Percentiles rank a stretch among this genome's conserved stretches.
Evolutionary conservation across 2,329 filamentous ascomycete species (phyloP).

Genomic region (Trichophyton benhamiae): DNA sequence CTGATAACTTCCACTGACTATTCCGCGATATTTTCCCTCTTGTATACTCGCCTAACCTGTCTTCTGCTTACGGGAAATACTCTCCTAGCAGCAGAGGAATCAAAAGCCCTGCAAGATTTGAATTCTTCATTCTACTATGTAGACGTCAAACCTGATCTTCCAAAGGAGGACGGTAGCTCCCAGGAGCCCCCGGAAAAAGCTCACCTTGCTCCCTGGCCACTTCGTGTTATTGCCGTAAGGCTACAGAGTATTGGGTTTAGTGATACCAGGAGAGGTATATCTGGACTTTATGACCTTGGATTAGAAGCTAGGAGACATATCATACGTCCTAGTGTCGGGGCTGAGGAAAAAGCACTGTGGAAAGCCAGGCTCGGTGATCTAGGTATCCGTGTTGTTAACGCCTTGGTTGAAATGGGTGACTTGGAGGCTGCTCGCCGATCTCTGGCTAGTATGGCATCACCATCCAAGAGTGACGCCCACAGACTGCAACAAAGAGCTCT

Average conservation of each 20-base stretch:
- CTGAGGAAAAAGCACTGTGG: conserved; percentile 55
- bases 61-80: conserved; percentile 66
- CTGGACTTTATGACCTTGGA: conserved; percentile 80
- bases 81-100: conserved; percentile 53
- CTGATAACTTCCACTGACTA: conserved; percentile 40
- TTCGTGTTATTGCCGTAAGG: conserved; percentile 70
- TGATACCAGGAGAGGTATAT: conserved; percentile 71
- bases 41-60: conserved; percentile 72
- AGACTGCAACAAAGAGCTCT: conserved; percentile 42
- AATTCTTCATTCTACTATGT: conserved; percentile 43
- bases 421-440: conserved; percentile 65
- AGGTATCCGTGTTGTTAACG: conserved; percentile 50
- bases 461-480: conserved; percentile 20
- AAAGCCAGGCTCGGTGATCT: conserved; percentile 59
- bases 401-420: conserved; percentile 60
- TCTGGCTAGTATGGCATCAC: conserved; percentile 44
- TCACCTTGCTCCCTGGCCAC: conserved; percentile 73
- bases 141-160: conserved; percentile 17
- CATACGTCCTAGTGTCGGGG: conserved; percentile 38
- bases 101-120: conserved; percentile 50
- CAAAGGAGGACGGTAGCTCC: not conserved
- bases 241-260: conserved; percentile 77
- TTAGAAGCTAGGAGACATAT: conserved; percentile 59
- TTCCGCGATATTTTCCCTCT: conserved; percentile 57
- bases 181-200: conserved; percentile 11